phyloP scores from a whole-genome alignment of 1,139 yeast genomes.

The Debaryomyces coudertii region DNA sequence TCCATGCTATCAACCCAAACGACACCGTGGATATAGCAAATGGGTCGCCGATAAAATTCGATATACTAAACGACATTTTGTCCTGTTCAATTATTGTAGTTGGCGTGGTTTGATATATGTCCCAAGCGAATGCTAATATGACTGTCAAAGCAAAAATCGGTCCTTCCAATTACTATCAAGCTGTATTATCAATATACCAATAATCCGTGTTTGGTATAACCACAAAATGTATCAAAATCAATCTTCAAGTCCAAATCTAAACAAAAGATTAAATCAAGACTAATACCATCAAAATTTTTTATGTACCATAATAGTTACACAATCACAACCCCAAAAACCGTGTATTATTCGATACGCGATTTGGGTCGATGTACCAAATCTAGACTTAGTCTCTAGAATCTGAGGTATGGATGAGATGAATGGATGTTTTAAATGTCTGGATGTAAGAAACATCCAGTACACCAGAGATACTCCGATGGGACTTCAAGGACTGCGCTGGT shows the following conservation, averaged over 20 bases:
- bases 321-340: background rate
- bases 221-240: background rate
- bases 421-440: too few species aligned
- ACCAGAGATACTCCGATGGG: too few species aligned
- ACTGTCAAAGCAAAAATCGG: background rate
- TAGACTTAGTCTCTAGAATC: background rate
- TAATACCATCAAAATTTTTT: background rate
- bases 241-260: background rate
- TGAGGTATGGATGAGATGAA: background rate
- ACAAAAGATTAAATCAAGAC: background rate
- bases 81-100: background rate
- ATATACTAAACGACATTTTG: constrained; percentile 43
- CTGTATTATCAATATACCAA: background rate
- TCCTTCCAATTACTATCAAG: background rate
- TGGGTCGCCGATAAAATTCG: constrained; percentile 67
- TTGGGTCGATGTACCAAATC: background rate
- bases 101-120: background rate
- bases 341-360: background rate
- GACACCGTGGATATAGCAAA: constrained; percentile 70
- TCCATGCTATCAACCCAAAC: constrained; percentile 72
- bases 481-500: too few species aligned
- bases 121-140: background rate
- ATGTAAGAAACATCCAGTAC: too few species aligned
- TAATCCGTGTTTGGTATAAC: background rate
- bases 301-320: background rate